Evolutionary conservation across 371 early-diverging fungal species (phyloP).

Genomic region (Apophysomyces ossiformis): DNA sequence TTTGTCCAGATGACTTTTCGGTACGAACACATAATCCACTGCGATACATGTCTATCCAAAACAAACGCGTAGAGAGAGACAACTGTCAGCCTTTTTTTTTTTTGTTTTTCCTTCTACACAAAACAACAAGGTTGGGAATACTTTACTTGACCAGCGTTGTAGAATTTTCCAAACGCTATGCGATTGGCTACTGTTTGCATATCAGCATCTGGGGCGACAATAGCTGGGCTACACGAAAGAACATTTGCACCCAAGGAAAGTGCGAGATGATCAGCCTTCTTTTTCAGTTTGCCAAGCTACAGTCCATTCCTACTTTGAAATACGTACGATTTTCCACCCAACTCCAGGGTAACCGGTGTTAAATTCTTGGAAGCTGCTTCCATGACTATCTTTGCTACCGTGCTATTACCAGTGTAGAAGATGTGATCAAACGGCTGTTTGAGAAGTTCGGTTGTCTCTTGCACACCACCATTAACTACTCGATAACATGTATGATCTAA

Average conservation of each 20-base stretch:
- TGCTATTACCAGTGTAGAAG: slow-evolving; percentile 84
- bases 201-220: slow-evolving; percentile 72
- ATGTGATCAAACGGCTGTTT: slow-evolving; percentile 77
- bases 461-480: slow-evolving; percentile 79
- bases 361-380: slow-evolving; percentile 74
- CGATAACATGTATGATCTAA: slow-evolving; percentile 68
- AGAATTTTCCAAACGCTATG: slow-evolving; percentile 82
- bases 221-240: slow-evolving; percentile 59
- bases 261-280: neutral
- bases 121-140: no score
- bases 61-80: neutral
- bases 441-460: slow-evolving; percentile 77
- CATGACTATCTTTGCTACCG: slow-evolving; percentile 79
- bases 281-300: neutral
- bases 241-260: neutral
- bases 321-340: slow-evolving; percentile 78
- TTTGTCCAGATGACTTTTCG: slow-evolving; percentile 45
- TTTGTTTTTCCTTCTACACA: neutral
- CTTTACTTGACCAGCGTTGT: slow-evolving; percentile 82
- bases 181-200: slow-evolving; percentile 72
- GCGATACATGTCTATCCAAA: slow-evolving; percentile 78
- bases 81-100: neutral
- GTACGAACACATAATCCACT: slow-evolving; percentile 84
- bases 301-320: neutral
- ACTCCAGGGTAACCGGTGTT: slow-evolving; percentile 76